These are phyloP conservation scores for Geoglossum glabrum DNA, from an alignment of 495 filamentous ascomycete species.

Conservation along the genomic window DNA sequence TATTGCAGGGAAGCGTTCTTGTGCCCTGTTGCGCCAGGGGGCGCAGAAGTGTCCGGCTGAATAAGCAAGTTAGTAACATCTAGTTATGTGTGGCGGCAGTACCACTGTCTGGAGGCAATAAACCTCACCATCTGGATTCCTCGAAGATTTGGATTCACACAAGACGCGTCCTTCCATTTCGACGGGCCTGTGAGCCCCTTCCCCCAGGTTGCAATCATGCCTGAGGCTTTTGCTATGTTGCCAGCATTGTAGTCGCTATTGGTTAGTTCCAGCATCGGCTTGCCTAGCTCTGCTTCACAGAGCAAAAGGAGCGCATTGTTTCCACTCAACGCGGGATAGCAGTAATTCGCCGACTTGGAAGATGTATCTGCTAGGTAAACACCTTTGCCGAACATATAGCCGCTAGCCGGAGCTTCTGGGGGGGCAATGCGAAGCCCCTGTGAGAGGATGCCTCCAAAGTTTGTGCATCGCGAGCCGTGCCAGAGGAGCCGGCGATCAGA, in stretches of 20 bases:
- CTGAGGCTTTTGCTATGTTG: constrained; percentile 34
- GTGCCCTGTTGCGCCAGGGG: constrained; percentile 21
- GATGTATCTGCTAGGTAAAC: constrained; percentile 76
- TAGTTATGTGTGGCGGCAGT: not conserved
- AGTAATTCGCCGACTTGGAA: constrained; percentile 64
- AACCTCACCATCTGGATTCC: constrained; percentile 42
- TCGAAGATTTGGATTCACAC: constrained; percentile 36
- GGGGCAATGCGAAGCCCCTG: constrained; percentile 77
- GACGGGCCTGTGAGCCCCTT: constrained; percentile 37
- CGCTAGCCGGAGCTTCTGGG: constrained; percentile 56
- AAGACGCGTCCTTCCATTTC: constrained; percentile 56
- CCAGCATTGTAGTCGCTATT: constrained; percentile 36
- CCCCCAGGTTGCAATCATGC: constrained; percentile 46
- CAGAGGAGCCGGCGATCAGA: constrained; percentile 55
- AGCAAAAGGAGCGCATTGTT: constrained; percentile 40
- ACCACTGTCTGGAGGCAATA: constrained; percentile 8
- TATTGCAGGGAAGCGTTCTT: constrained; percentile 24
- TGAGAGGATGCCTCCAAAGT: constrained; percentile 65
- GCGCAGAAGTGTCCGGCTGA: constrained; percentile 26
- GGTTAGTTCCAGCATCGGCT: constrained; percentile 41
- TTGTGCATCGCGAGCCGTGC: constrained; percentile 64
- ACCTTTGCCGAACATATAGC: constrained; percentile 79
- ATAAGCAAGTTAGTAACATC: not conserved
- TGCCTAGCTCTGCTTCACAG: constrained; percentile 61
- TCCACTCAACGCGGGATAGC: constrained; percentile 26